These are phyloP conservation scores for Papiliotrema terrestris DNA, from an alignment of 1,284 basidiomycete species.

Conservation along the genomic window DNA sequence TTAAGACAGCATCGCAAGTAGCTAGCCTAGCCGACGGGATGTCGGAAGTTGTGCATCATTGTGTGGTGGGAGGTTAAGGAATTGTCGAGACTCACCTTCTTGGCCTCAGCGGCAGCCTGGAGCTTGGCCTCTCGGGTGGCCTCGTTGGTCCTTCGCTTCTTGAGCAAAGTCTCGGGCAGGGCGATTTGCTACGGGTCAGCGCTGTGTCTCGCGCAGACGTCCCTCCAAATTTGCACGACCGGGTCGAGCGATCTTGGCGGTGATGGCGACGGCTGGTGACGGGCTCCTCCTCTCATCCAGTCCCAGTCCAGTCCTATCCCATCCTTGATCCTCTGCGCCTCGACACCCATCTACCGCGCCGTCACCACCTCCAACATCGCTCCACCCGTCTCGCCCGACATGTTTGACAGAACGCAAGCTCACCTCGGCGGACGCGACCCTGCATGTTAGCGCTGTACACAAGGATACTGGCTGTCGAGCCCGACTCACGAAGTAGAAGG, in stretches of 20 bases:
- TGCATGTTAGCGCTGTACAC: slow-evolving; percentile 12
- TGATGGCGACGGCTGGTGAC: neutral
- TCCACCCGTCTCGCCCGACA: neutral
- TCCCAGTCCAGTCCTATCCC: neutral
- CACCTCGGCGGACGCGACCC: slow-evolving; percentile 43
- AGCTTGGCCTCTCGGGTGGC: slow-evolving; percentile 95
- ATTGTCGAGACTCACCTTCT: slow-evolving; percentile 72
- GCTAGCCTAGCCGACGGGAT: slow-evolving; percentile 47
- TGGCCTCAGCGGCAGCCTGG: slow-evolving; percentile 76
- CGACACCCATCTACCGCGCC: neutral
- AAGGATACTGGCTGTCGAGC: neutral
- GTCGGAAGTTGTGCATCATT: slow-evolving; percentile 76
- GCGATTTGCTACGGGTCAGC: slow-evolving; percentile 55
- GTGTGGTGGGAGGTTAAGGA: neutral
- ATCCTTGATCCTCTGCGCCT: neutral
- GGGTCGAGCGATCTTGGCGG: neutral
- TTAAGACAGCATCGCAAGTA: slow-evolving; percentile 69
- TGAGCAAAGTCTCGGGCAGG: slow-evolving; percentile 98
- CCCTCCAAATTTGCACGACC: neutral
- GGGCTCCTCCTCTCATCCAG: neutral
- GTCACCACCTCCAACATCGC: neutral
- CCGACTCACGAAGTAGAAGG: slow-evolving; percentile 39
- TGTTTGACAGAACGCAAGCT: slow-evolving; percentile 10
- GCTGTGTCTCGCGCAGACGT: neutral
- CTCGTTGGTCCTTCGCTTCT: slow-evolving; percentile 98